These are phyloP conservation scores for Zarea fungicola DNA, from an alignment of 2,329 filamentous ascomycete genomes.

Conservation along the genomic window DNA sequence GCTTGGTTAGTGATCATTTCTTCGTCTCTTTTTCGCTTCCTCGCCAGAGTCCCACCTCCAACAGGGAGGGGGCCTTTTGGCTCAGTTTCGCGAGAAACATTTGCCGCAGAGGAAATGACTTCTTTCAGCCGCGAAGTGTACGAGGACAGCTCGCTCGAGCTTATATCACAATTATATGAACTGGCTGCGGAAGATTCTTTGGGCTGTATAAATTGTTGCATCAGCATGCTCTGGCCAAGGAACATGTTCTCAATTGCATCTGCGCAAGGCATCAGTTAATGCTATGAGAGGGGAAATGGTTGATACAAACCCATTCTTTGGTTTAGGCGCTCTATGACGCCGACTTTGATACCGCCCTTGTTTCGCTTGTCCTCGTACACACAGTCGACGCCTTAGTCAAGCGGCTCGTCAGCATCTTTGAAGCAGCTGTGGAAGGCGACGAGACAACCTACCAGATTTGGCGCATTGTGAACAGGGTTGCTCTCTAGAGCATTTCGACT, in stretches of 20 bases:
- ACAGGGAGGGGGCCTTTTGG: too few relatives aligned
- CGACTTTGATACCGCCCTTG: conserved; percentile 30
- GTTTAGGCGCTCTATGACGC: conserved; percentile 29
- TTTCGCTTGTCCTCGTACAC: conserved; percentile 28
- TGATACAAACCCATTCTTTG: conserved; percentile 25
- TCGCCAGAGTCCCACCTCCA: too few relatives aligned
- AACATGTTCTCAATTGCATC: conserved; percentile 33
- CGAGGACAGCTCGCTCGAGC: background rate
- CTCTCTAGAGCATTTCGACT: conserved; percentile 37
- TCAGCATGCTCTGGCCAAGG: conserved; percentile 30
- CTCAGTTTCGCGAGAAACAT: background rate
- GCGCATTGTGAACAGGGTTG: conserved; percentile 39
- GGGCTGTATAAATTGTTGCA: conserved; percentile 28
- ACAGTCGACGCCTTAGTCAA: conserved; percentile 23
- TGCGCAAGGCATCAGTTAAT: conserved; percentile 15
- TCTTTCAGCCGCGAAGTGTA: background rate
- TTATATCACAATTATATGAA: background rate
- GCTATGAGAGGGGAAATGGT: conserved; percentile 11
- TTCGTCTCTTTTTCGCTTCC: background rate
- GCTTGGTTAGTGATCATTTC: too few relatives aligned
- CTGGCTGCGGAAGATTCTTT: background rate
- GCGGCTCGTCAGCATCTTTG: background rate
- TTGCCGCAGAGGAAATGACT: background rate
- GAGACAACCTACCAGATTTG: conserved; percentile 23
- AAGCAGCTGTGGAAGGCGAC: too few relatives aligned